Percentiles rank a stretch among this genome's conserved stretches.
phyloP scores from a whole-genome alignment of 257 asterid species.

The Penstemon eatonii region DNA sequence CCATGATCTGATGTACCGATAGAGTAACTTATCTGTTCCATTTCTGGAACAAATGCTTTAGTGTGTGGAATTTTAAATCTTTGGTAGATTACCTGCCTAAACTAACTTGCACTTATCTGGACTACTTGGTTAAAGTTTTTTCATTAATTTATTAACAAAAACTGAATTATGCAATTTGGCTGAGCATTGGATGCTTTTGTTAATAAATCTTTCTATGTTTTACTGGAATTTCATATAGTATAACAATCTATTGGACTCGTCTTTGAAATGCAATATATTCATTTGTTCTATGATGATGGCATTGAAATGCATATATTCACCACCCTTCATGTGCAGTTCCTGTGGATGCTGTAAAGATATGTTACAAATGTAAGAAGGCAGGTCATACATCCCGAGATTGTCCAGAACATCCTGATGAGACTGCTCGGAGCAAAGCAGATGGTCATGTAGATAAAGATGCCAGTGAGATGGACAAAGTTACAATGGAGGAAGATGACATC shows the following conservation, averaged over 20 bases:
- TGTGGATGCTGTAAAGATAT: slow-evolving; percentile 67
- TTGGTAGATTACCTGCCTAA: neutral
- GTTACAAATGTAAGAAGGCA: slow-evolving; percentile 82
- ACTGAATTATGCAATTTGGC: neutral
- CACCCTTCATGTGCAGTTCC: slow-evolving; percentile 38
- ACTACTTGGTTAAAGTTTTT: neutral
- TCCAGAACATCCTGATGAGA: slow-evolving; percentile 59
- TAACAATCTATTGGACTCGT: too few species aligned
- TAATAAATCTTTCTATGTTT: too few species aligned
- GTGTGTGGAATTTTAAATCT: neutral
- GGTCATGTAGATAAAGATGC: slow-evolving; percentile 32
- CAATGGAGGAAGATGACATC: slow-evolving; percentile 95
- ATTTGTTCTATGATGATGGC: neutral
- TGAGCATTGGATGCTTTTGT: neutral
- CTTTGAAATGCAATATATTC: too few species aligned
- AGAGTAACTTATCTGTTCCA: slow-evolving; percentile 13
- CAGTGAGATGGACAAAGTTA: slow-evolving; percentile 58
- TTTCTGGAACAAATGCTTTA: neutral
- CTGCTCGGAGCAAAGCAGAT: slow-evolving; percentile 37
- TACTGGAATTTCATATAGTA: too few species aligned
- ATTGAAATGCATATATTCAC: slow-evolving; percentile 3
- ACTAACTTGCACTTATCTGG: neutral
- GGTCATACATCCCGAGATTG: slow-evolving; percentile 93
- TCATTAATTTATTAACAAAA: neutral
- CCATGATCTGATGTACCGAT: slow-evolving; percentile 6